Evolutionary conservation across 371 early-diverging fungal genomes (phyloP), one percentile per base, ranked within the genome.

Genomic region (Capillidium rhysosporum): DNA sequence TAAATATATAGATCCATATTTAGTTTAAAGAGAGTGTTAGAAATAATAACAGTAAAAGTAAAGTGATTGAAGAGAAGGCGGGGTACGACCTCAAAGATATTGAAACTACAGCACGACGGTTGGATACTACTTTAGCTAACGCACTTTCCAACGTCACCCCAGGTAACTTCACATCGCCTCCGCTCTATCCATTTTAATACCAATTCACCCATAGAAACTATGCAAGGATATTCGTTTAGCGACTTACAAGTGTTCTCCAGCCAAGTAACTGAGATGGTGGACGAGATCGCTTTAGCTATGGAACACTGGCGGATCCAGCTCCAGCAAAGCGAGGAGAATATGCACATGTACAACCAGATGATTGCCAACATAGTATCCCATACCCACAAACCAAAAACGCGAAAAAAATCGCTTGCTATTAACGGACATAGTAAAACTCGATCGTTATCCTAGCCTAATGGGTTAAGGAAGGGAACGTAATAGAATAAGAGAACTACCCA

Each of bases 321-420:
- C 8, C 7, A 28, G 16, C 25, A 51, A 23, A 8, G n/a, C 18
- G 51, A 51, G 28, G 51, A 30, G 9, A 29, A 28, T 24, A n/a
- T 31, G 34, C 14, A 18, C 8, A 51, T 38, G 38, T 51, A 51
- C 20, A 38, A 51, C 38, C 29, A 26, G 24, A 51, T 51, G 51
- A 51, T 51, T 9, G 51, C 51, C 34, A 51, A 51, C 34, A 18
- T 51, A 31, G 51, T 51, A 20, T 31, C 34, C 38, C 51, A 51
- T 29, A 51, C 51, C 18, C 51, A 51, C 24, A 51, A 51, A 23
- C 16, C 23, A 16, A 51, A 51, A 34, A 29, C 34, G 4, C 4
- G 34, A 12, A 34, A 34, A 34, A 12, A 4, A 7, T 7, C 7
- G 4, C 12, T 34, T 4, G 12, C 4, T 12, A 7, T 34, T 4